phyloP scores from a whole-genome alignment of 768 basidiomycete species.

The Hebeloma cylindrosporum region DNA sequence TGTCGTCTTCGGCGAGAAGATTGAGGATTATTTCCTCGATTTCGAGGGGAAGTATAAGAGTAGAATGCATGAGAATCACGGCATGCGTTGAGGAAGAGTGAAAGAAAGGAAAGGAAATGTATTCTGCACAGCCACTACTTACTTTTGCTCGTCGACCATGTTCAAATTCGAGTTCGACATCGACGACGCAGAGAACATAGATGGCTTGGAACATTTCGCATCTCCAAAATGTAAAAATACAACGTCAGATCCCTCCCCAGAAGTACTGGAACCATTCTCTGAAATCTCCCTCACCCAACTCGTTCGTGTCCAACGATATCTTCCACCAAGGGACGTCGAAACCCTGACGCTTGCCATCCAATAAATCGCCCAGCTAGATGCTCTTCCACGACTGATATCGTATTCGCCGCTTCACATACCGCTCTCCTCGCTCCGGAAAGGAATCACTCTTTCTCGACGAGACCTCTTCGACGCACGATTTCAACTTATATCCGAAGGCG shows the following conservation, averaged over 20 bases:
- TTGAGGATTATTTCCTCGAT: too few relatives aligned
- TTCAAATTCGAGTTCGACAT: slow-evolving; percentile 17
- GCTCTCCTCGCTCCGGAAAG: slow-evolving; percentile 31
- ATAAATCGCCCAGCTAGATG: slow-evolving; percentile 53
- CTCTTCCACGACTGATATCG: slow-evolving; percentile 72
- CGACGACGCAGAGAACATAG: slow-evolving; percentile 10
- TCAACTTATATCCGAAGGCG: slow-evolving; percentile 72
- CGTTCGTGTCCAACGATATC: slow-evolving; percentile 30
- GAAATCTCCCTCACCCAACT: slow-evolving; percentile 35
- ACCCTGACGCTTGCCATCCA: slow-evolving; percentile 13
- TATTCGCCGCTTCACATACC: slow-evolving; percentile 72
- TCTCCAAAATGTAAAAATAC: too few relatives aligned
- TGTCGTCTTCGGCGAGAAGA: neutral
- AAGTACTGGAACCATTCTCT: slow-evolving; percentile 23
- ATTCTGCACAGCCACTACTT: slow-evolving; percentile 4
- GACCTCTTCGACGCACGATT: slow-evolving; percentile 97
- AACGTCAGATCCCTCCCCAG: neutral
- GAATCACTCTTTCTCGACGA: slow-evolving; percentile 59
- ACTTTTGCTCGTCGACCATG: slow-evolving; percentile 4
- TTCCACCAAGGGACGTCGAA: slow-evolving; percentile 5
- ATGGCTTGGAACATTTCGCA: too few relatives aligned
- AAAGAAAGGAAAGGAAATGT: too few relatives aligned
- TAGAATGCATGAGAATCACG: too few relatives aligned
- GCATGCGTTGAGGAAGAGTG: too few relatives aligned
- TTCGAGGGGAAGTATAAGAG: too few relatives aligned